Conservation (phyloP, 805 yeast genomes). For the Jamesozyma rosinii region DNA sequence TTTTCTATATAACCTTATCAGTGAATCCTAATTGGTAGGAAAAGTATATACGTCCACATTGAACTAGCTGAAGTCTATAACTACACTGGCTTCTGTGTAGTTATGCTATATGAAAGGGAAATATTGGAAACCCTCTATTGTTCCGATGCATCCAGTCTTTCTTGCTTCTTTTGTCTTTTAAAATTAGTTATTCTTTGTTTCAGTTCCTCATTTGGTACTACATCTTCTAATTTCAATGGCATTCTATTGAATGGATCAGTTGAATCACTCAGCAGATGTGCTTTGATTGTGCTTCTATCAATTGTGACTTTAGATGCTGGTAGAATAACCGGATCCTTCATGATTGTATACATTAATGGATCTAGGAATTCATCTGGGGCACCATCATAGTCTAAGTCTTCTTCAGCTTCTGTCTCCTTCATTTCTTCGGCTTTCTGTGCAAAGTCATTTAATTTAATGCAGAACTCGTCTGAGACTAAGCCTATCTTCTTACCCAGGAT, state of each 20-base stretch:
- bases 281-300: slow-evolving; percentile 85
- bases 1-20: too few species aligned
- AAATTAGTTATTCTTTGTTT: slow-evolving; percentile 52
- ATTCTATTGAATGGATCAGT: slow-evolving; percentile 95
- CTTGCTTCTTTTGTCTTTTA: slow-evolving; percentile 36
- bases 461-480: slow-evolving; percentile 46
- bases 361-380: slow-evolving; percentile 94
- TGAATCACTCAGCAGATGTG: slow-evolving; percentile 86
- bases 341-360: slow-evolving; percentile 90
- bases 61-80: too few species aligned
- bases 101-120: background rate
- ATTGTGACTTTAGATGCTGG: slow-evolving; percentile 80
- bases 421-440: slow-evolving; percentile 56
- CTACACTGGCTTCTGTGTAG: too few species aligned
- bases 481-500: slow-evolving; percentile 49
- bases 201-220: slow-evolving; percentile 65
- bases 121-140: background rate
- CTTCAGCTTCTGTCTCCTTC: slow-evolving; percentile 59
- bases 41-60: too few species aligned
- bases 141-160: slow-evolving; percentile 4
- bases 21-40: too few species aligned
- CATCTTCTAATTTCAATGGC: slow-evolving; percentile 85
- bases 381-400: slow-evolving; percentile 83
- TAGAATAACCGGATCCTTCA: slow-evolving; percentile 93
- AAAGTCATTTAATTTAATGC: slow-evolving; percentile 45